Evolutionary conservation across 1,284 basidiomycete genomes (phyloP).

Genomic region (Ustilago nuda): DNA sequence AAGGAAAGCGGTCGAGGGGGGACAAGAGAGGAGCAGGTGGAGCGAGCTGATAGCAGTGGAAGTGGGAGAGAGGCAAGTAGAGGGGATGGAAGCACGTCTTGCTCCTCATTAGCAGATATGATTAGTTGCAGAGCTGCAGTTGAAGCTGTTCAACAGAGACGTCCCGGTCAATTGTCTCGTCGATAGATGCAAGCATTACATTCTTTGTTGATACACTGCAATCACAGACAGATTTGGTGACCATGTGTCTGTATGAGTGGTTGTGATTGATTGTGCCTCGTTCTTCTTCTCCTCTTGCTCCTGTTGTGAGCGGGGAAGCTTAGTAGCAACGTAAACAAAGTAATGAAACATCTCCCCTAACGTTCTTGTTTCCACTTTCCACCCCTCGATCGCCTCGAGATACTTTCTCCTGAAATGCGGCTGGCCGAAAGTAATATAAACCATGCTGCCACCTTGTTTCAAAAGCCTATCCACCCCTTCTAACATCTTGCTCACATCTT

Average conservation of each 20-base stretch:
- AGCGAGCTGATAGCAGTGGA: background rate
- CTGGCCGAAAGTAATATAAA: conserved; percentile 68
- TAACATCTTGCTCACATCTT: conserved; percentile 51
- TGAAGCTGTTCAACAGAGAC: background rate
- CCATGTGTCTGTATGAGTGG: too few relatives aligned
- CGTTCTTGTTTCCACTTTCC: conserved; percentile 54
- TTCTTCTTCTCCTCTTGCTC: background rate
- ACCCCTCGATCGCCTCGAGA: conserved; percentile 45
- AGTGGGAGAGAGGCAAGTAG: conserved; percentile 12
- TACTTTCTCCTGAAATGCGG: conserved; percentile 59
- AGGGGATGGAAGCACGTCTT: background rate
- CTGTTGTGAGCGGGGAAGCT: conserved; percentile 3
- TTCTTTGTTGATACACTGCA: too few relatives aligned
- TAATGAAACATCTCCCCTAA: conserved; percentile 65
- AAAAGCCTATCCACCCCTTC: conserved; percentile 57
- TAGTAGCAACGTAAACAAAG: conserved; percentile 61
- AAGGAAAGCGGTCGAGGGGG: background rate
- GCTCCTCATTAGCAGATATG: conserved; percentile 1
- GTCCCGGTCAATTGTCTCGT: too few relatives aligned
- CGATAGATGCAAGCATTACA: too few relatives aligned
- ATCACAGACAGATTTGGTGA: too few relatives aligned
- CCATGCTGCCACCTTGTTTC: conserved; percentile 53
- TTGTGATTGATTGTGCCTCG: too few relatives aligned
- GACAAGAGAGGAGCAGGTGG: background rate
- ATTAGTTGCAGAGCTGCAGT: background rate